Conservation (phyloP, 805 yeast genomes). For the Pichia ethanolica region DNA sequence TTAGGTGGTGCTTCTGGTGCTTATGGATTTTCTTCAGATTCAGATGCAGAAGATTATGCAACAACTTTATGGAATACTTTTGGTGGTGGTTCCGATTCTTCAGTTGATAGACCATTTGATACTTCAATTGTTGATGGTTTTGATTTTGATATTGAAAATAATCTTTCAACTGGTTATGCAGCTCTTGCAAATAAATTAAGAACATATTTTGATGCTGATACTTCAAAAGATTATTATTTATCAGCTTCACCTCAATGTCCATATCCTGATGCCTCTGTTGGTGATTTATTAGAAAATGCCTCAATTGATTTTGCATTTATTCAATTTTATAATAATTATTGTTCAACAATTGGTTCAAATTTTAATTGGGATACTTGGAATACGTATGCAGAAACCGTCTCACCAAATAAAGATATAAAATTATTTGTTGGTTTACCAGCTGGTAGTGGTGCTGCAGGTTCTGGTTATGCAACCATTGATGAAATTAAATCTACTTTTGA, state of each 20-base stretch:
- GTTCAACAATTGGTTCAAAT: slow-evolving; percentile 38
- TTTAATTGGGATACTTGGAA: slow-evolving; percentile 73
- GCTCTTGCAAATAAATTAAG: slow-evolving; percentile 48
- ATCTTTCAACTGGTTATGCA: slow-evolving; percentile 55
- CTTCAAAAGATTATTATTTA: slow-evolving; percentile 56
- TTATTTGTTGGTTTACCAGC: slow-evolving; percentile 71
- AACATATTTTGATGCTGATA: slow-evolving; percentile 28
- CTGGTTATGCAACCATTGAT: slow-evolving; percentile 48
- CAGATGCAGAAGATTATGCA: slow-evolving; percentile 54
- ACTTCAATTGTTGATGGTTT: slow-evolving; percentile 78
- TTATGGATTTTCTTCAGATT: slow-evolving; percentile 45
- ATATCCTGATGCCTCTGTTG: slow-evolving; percentile 63
- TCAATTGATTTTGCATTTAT: slow-evolving; percentile 74
- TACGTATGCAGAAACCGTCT: slow-evolving; percentile 44
- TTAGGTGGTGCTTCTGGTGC: slow-evolving; percentile 65
- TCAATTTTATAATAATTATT: slow-evolving; percentile 86
- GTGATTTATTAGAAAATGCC: slow-evolving; percentile 39
- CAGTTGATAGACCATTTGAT: slow-evolving; percentile 51
- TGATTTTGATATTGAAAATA: slow-evolving; percentile 65
- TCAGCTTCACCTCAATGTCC: slow-evolving; percentile 94
- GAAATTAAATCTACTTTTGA: slow-evolving; percentile 28
- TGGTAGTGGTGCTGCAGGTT: slow-evolving; percentile 41
- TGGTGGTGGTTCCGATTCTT: slow-evolving; percentile 44
- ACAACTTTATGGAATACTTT: slow-evolving; percentile 54
- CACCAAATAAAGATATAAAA: slow-evolving; percentile 65